Conservation (phyloP, 345 rosid species). For the Populus davidiana region DNA sequence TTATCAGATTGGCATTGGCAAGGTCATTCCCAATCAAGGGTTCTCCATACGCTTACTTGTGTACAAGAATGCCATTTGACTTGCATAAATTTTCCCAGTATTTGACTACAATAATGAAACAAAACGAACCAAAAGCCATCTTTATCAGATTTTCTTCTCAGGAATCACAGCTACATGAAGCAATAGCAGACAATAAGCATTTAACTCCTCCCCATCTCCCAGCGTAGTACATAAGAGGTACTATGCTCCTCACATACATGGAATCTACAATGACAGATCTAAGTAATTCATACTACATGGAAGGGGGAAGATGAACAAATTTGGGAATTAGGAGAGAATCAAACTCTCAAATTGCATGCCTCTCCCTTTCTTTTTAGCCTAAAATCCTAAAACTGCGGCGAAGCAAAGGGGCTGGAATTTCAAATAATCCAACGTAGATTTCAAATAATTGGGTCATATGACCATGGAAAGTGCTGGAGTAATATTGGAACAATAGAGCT, state of each 20-base stretch:
- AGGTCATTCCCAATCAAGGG: background rate
- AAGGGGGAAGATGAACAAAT: constrained; percentile 26
- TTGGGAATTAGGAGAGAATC: constrained; percentile 8
- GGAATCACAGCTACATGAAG: constrained; percentile 16
- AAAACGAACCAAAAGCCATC: background rate
- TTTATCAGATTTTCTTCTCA: background rate
- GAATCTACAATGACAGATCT: constrained; percentile 23
- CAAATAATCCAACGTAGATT: constrained; percentile 24
- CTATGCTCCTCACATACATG: constrained; percentile 29
- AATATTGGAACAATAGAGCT: constrained; percentile 3
- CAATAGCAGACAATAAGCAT: constrained; percentile 15
- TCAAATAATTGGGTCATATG: constrained; percentile 7
- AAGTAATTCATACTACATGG: constrained; percentile 1
- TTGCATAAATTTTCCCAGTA: background rate
- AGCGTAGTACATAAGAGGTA: constrained; percentile 23
- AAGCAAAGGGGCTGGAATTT: constrained; percentile 27
- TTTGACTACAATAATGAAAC: background rate
- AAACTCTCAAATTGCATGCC: constrained; percentile 33
- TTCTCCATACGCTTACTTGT: background rate
- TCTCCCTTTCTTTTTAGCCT: constrained; percentile 33
- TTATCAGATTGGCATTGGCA: background rate
- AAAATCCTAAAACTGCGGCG: constrained; percentile 31
- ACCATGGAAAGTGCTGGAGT: constrained; percentile 5
- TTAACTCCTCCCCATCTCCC: constrained; percentile 9
- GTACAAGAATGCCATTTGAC: background rate